phyloP scores from a whole-genome alignment of 1,284 basidiomycete genomes.

The Sphagnurus paluster region DNA sequence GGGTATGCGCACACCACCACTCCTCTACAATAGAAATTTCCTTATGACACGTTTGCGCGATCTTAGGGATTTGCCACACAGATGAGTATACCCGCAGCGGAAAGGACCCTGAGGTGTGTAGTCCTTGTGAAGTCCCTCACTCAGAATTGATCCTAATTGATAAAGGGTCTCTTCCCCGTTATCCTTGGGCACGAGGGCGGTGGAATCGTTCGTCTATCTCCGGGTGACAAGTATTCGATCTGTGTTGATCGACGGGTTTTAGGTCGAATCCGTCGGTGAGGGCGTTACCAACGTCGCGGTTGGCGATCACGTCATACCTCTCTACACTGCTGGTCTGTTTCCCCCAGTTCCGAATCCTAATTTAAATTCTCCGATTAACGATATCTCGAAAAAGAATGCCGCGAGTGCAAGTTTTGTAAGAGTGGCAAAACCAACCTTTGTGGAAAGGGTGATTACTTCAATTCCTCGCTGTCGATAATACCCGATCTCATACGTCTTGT shows the following conservation, averaged over 20 bases:
- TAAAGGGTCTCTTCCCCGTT: conserved; percentile 88
- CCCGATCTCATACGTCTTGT: not conserved
- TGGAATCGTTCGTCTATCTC: conserved; percentile 63
- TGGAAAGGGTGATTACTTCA: conserved; percentile 59
- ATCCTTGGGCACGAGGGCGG: conserved; percentile 94
- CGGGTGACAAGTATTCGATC: conserved; percentile 3
- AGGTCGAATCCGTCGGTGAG: conserved; percentile 95
- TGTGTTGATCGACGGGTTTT: conserved; percentile 17
- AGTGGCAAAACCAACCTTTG: conserved; percentile 98
- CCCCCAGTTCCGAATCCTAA: too few species aligned
- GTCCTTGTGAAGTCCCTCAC: not conserved
- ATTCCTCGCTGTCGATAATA: not conserved
- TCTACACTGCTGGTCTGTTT: conserved; percentile 83
- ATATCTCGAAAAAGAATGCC: conserved; percentile 64
- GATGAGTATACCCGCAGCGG: conserved; percentile 98
- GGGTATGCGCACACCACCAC: conserved; percentile 45
- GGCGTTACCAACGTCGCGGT: conserved; percentile 82
- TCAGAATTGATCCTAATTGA: not conserved
- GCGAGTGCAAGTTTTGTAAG: conserved; percentile 97
- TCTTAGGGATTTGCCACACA: conserved; percentile 94
- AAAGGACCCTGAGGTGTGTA: conserved; percentile 84
- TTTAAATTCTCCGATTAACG: too few species aligned
- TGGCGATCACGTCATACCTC: conserved; percentile 92
- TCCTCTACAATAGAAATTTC: conserved; percentile 8
- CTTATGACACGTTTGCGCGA: conserved; percentile 9